A percentile compares a stretch with the other conserved stretches of the same genome.
Conservation (phyloP, 768 basidiomycete genomes). For the Leccinum fibrillosum region DNA sequence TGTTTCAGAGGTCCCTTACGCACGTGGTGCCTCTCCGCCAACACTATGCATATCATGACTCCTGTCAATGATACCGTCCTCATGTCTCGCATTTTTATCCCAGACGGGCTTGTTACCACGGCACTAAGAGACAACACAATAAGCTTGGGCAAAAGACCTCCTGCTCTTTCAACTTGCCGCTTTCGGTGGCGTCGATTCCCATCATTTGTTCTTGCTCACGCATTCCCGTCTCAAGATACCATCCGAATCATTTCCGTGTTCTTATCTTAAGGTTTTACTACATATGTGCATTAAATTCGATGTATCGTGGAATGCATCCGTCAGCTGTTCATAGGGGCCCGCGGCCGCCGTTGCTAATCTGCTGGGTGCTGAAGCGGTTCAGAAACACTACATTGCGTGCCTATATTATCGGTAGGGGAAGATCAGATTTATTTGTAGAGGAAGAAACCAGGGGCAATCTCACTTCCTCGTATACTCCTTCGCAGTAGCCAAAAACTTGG, state of each 20-base stretch:
- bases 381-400: constrained; percentile 18
- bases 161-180: constrained; percentile 19
- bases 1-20: constrained; percentile 1
- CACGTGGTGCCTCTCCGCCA: constrained; percentile 4
- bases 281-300: constrained; percentile 7
- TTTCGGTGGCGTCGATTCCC: constrained; percentile 13
- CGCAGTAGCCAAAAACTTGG: constrained; percentile 72
- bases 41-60: not conserved
- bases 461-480: constrained; percentile 86
- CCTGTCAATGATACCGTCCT: not conserved
- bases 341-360: not conserved
- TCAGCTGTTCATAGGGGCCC: not conserved
- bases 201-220: constrained; percentile 8
- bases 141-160: constrained; percentile 1
- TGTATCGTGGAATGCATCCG: constrained; percentile 1
- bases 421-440: constrained; percentile 4
- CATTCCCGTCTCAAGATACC: not conserved
- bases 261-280: constrained; percentile 9
- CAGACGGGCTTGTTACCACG: not conserved
- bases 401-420: constrained; percentile 4
- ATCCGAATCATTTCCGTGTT: not conserved
- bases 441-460: constrained; percentile 13
- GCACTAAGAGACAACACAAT: constrained; percentile 4
- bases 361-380: not conserved
- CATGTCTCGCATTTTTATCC: not conserved